Base-by-base conservation (phyloP, 768 basidiomycete species). In the Pleurotus eryngii region DNA sequence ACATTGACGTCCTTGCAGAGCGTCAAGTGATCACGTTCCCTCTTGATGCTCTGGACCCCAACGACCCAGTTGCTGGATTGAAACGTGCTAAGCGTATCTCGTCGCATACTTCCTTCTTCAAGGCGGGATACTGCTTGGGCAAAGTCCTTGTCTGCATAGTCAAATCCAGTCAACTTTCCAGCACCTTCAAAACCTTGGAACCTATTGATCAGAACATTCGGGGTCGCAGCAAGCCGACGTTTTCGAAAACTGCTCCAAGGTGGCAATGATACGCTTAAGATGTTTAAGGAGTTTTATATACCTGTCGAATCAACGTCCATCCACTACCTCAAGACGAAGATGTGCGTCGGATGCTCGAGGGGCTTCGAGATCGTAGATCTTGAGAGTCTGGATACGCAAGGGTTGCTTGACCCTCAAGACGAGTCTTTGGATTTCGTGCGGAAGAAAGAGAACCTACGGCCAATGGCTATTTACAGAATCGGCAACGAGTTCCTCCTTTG, bases 281-380 rank as follows among this genome's bases (percentile, higher is more conserved):
- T 89, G 39, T 98, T 95, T 81, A 91, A 97, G 94, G 96, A 98
- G 70, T 98, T 99, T 74, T 99, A 98, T 68, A 98, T 99, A 59
- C 96, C 97, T 0, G 92, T 97, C 11, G 95, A 98, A 70, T 96
- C 94, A 50, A 92, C 86, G 57, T 98, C 95, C 11, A 90, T 98
- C 20, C 96, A 97, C 72, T 98, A 96, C 76, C 80, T 99, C 62
- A 97, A 96, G 78, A 97, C 96, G 47, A 91, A 90, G 74, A 83
- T 99, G 63, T 99, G 97, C 69, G 92, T 99, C 12, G 97, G 96
- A 1, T 96, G 95, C 67, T 92, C 95, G 8, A 90, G 92, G 65
- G 97, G 97, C 15, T 98, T 99, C 70, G 97, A 98, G 74, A 98
- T 99, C 62, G 93, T 99, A 61, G 97, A 99, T 70, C 81, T 98